Conservation (phyloP, 495 filamentous ascomycete species). For the Sporormia fimetaria region DNA sequence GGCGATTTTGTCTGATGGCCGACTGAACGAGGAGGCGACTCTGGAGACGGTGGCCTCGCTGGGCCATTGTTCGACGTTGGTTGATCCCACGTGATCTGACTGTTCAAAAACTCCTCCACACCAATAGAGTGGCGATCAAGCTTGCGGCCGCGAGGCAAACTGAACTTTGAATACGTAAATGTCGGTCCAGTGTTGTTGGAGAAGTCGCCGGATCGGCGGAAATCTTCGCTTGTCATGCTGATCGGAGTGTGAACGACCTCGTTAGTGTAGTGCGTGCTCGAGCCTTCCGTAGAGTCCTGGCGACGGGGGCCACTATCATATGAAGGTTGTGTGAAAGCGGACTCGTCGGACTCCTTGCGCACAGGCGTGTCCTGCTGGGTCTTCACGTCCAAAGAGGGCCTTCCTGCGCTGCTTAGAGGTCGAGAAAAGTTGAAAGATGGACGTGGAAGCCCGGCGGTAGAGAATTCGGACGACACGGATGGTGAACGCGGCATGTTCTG, state of each 20-base stretch:
- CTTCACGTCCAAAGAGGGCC: conserved; percentile 33
- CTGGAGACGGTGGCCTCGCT: conserved; percentile 31
- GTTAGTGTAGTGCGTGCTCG: conserved; percentile 39
- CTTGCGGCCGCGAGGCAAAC: conserved; percentile 67
- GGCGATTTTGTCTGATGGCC: conserved; percentile 26
- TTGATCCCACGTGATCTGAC: conserved; percentile 50
- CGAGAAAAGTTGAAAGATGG: conserved; percentile 89
- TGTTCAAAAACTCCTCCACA: conserved; percentile 50
- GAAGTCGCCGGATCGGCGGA: conserved; percentile 36
- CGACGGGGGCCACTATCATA: conserved; percentile 30
- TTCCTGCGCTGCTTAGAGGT: conserved; percentile 60
- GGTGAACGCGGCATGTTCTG: conserved; percentile 55
- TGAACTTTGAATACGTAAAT: conserved; percentile 74
- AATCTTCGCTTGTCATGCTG: conserved; percentile 51
- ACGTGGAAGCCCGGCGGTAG: conserved; percentile 51
- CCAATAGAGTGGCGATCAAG: conserved; percentile 56
- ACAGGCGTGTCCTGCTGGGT: conserved; percentile 48
- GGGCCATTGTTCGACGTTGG: conserved; percentile 22
- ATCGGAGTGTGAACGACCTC: conserved; percentile 52
- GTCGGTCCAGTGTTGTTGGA: conserved; percentile 45
- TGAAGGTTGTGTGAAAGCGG: conserved; percentile 41
- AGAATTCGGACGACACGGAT: conserved; percentile 69
- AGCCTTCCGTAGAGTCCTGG: conserved; percentile 34
- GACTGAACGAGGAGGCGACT: conserved; percentile 24
- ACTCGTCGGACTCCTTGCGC: conserved; percentile 49